phyloP scores from a whole-genome alignment of 176 grass and related monocot genomes.

The Poa pratensis region DNA sequence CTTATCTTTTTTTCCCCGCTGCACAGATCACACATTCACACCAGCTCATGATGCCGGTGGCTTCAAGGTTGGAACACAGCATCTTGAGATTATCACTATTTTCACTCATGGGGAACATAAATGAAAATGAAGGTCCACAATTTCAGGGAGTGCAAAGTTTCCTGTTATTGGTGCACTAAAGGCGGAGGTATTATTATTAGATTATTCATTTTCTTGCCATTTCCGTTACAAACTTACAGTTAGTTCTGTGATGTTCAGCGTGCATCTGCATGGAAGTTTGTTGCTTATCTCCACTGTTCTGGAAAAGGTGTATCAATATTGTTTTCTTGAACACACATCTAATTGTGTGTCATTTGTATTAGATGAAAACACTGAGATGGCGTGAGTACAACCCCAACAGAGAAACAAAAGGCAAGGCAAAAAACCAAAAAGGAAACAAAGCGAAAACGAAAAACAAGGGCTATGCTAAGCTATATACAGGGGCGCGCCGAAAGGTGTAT shows the following conservation, averaged over 20 bases:
- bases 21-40: conserved; percentile 52
- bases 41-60: conserved; percentile 78
- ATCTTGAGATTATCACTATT: conserved; percentile 65
- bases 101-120: conserved; percentile 77
- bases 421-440: too few species aligned
- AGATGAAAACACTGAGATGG: too few species aligned
- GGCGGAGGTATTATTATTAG: conserved; percentile 63
- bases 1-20: conserved; percentile 35
- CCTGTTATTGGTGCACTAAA: conserved; percentile 63
- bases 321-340: too few species aligned
- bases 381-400: too few species aligned
- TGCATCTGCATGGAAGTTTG: neutral
- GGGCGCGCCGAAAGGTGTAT: neutral
- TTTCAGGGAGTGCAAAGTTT: conserved; percentile 74
- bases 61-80: conserved; percentile 75
- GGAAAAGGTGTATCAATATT: neutral
- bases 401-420: too few species aligned
- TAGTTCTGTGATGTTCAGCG: neutral
- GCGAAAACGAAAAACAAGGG: too few species aligned
- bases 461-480: too few species aligned
- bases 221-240: neutral
- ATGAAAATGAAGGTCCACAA: conserved; percentile 61
- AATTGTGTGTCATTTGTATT: too few species aligned
- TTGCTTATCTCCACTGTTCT: neutral
- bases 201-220: neutral